phyloP scores from a whole-genome alignment of 805 yeast genomes.

The Candida nitratophila region DNA sequence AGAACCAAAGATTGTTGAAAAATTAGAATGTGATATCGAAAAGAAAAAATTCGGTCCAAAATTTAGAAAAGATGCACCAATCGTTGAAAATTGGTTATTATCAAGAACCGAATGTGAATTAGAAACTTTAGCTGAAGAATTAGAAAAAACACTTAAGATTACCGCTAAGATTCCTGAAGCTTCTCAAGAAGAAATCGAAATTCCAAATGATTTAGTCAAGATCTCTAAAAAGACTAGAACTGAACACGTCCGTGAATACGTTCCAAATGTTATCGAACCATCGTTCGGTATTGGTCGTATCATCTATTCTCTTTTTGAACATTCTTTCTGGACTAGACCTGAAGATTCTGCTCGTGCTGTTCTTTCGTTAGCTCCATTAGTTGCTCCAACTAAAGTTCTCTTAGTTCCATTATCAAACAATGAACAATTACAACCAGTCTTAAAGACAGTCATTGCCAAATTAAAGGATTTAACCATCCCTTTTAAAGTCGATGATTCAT shows the following conservation, averaged over 20 bases:
- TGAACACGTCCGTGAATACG: constrained; percentile 90
- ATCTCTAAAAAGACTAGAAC: constrained; percentile 74
- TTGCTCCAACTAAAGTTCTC: constrained; percentile 96
- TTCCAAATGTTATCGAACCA: constrained; percentile 97
- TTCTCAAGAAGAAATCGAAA: constrained; percentile 43
- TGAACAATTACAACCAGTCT: constrained; percentile 69
- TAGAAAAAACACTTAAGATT: constrained; percentile 56
- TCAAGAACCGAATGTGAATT: constrained; percentile 79
- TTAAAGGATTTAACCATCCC: constrained; percentile 82
- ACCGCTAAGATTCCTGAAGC: constrained; percentile 61
- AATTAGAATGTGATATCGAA: constrained; percentile 77
- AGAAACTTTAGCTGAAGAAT: constrained; percentile 66
- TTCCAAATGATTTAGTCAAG: constrained; percentile 63
- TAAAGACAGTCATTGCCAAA: constrained; percentile 57
- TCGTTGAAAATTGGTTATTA: constrained; percentile 74
- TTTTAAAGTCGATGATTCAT: constrained; percentile 93
- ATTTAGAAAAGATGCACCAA: constrained; percentile 95
- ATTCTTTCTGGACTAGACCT: constrained; percentile 90
- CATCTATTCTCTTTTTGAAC: constrained; percentile 88
- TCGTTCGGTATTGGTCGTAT: constrained; percentile 99
- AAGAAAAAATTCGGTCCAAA: constrained; percentile 97
- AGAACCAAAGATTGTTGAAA: constrained; percentile 77
- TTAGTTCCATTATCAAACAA: constrained; percentile 90
- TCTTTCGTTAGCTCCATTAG: constrained; percentile 86
- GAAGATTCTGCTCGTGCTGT: constrained; percentile 80